A percentile compares a stretch with the other conserved stretches of the same genome.
Evolutionary conservation across 176 grass and related monocot genomes (phyloP).

Genomic region (Carex cristatella): DNA sequence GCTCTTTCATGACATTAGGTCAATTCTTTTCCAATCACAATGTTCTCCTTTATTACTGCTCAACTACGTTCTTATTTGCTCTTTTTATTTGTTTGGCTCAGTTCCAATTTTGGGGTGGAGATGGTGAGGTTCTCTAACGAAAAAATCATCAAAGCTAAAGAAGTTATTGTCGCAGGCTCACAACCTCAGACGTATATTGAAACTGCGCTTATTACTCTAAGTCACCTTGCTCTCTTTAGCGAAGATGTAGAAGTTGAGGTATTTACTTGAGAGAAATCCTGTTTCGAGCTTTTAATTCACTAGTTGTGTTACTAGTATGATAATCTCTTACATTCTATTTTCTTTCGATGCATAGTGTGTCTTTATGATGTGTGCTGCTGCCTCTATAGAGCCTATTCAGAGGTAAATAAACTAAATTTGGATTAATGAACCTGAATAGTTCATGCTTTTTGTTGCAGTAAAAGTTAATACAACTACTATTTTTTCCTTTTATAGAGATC

Average conservation of each 20-base stretch:
- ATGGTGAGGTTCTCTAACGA: constrained; percentile 61
- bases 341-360: constrained; percentile 43
- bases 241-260: constrained; percentile 91
- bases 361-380: constrained; percentile 89
- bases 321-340: background rate
- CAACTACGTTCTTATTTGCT: background rate
- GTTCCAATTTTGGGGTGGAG: constrained; percentile 68
- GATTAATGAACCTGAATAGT: constrained; percentile 1
- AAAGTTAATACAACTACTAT: constrained; percentile 7
- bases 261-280: constrained; percentile 21
- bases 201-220: constrained; percentile 72
- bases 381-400: constrained; percentile 68
- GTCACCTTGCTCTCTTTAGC: constrained; percentile 68
- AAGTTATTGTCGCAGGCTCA: constrained; percentile 58
- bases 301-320: background rate
- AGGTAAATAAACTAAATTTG: constrained; percentile 32
- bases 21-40: constrained; percentile 13
- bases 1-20: constrained; percentile 90
- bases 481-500: constrained; percentile 37
- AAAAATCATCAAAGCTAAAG: constrained; percentile 51
- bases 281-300: background rate
- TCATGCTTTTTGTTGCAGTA: constrained; percentile 2
- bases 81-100: constrained; percentile 29
- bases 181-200: constrained; percentile 45
- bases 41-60: background rate